Percentiles rank a stretch among this genome's conserved stretches.
Evolutionary conservation across 768 basidiomycete species (phyloP).

Genomic region (Saitozyma podzolica): DNA sequence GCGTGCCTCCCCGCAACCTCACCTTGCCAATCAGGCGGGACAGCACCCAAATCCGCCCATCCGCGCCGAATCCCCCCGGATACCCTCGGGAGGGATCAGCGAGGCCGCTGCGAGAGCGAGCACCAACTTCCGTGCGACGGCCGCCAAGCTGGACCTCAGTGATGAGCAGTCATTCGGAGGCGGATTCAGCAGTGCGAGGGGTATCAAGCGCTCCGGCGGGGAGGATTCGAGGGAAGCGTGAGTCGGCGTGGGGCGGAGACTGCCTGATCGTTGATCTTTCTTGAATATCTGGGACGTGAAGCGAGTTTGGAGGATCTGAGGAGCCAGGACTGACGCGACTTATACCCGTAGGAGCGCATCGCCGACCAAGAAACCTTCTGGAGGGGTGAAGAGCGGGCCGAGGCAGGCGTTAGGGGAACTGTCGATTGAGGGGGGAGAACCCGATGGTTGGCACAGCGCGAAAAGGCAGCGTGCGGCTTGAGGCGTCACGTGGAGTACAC

Average conservation of each 20-base stretch:
- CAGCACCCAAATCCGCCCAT: not conserved
- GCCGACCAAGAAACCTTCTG: slow-evolving; percentile 20
- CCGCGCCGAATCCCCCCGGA: slow-evolving; percentile 37
- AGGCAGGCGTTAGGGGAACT: slow-evolving; percentile 35
- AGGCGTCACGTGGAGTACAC: not conserved
- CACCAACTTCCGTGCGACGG: slow-evolving; percentile 10
- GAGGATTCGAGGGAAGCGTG: slow-evolving; percentile 5
- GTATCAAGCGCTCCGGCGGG: slow-evolving; percentile 29
- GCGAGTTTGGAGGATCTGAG: not conserved
- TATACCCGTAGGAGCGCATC: slow-evolving; percentile 16
- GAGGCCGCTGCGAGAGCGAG: slow-evolving; percentile 27
- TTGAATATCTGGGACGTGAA: not conserved
- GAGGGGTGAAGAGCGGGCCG: slow-evolving; percentile 10
- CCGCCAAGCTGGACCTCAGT: slow-evolving; percentile 20
- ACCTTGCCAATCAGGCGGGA: slow-evolving; percentile 3
- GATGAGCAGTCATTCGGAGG: slow-evolving; percentile 2
- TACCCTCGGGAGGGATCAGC: slow-evolving; percentile 39
- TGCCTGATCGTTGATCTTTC: not conserved
- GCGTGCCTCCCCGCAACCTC: slow-evolving; percentile 4
- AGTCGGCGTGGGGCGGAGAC: not conserved
- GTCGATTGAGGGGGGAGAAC: not conserved
- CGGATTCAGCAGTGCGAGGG: slow-evolving; percentile 38
- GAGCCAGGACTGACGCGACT: not conserved
- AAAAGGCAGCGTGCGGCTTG: not conserved
- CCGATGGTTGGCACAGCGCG: not conserved